Conservation (phyloP, 2,329 filamentous ascomycete species). For the Alternaria angustiovoidea region DNA sequence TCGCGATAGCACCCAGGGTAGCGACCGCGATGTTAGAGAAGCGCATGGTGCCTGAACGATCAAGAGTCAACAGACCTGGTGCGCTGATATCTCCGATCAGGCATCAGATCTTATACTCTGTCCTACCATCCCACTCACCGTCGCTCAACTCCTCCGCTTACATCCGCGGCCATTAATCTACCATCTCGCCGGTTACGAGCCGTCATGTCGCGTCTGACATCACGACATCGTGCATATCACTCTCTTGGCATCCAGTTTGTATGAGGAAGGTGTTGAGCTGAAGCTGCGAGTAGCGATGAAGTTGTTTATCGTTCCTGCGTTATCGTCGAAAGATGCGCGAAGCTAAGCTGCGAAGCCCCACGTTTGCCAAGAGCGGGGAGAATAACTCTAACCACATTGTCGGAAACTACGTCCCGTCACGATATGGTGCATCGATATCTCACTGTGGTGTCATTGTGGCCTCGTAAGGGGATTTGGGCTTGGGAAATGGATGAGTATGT, state of each 20-base stretch:
- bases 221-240: background rate
- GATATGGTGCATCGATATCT: background rate
- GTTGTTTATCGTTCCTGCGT: conserved; percentile 1
- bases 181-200: background rate
- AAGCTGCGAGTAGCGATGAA: background rate
- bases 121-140: background rate
- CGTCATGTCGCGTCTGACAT: background rate
- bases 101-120: background rate
- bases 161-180: background rate
- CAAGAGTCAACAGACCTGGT: background rate
- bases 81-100: accelerated
- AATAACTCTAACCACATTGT: background rate
- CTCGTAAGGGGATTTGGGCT: background rate
- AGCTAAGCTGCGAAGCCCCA: background rate
- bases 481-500: background rate
- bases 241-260: background rate
- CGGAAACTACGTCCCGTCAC: background rate
- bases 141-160: background rate
- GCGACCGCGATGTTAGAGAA: background rate
- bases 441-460: background rate
- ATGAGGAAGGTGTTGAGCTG: background rate
- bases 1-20: background rate
- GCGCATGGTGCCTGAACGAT: background rate
- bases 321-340: background rate
- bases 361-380: background rate